A percentile compares a stretch with the other conserved stretches of the same genome.
These are phyloP conservation scores for Euphorbia schlechtendalii DNA, from an alignment of 441 rosid genomes.

Conservation along the genomic window DNA sequence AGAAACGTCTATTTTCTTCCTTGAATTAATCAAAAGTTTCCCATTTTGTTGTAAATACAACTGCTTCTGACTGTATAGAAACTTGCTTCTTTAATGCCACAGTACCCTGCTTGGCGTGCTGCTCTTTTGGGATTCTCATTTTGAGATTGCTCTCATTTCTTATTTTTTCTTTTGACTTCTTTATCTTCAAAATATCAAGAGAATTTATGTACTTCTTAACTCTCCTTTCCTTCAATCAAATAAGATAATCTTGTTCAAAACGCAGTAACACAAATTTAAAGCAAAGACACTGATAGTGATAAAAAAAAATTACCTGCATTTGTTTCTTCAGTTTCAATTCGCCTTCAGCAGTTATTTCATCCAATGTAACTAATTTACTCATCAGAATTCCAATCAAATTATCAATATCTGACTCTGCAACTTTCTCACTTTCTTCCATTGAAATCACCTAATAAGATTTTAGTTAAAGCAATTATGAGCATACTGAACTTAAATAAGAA, in stretches of 20 bases:
- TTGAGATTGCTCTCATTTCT: slow-evolving; percentile 13
- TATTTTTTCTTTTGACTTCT: slow-evolving; percentile 28
- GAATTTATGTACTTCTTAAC: slow-evolving; percentile 72
- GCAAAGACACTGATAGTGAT: no score
- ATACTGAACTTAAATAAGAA: neutral
- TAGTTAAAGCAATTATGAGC: slow-evolving; percentile 8
- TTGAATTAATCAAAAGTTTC: slow-evolving; percentile 54
- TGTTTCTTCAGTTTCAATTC: slow-evolving; percentile 73
- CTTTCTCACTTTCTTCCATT: slow-evolving; percentile 61
- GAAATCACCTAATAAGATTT: slow-evolving; percentile 53
- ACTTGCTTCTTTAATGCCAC: slow-evolving; percentile 34
- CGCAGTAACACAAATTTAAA: no score
- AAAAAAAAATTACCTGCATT: slow-evolving; percentile 49
- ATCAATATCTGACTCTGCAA: slow-evolving; percentile 53
- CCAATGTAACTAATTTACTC: slow-evolving; percentile 71
- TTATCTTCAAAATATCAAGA: slow-evolving; percentile 65
- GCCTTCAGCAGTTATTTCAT: slow-evolving; percentile 62
- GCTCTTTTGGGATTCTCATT: slow-evolving; percentile 12
- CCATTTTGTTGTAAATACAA: slow-evolving; percentile 67
- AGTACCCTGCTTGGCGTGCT: no score
- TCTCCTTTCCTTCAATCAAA: slow-evolving; percentile 55
- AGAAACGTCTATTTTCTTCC: neutral
- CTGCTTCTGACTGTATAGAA: slow-evolving; percentile 34
- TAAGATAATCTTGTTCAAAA: no score
- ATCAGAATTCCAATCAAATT: slow-evolving; percentile 60